These are phyloP conservation scores for Chytriomyces confervae DNA, from an alignment of 192 early-diverging fungal species.

Conservation along the genomic window DNA sequence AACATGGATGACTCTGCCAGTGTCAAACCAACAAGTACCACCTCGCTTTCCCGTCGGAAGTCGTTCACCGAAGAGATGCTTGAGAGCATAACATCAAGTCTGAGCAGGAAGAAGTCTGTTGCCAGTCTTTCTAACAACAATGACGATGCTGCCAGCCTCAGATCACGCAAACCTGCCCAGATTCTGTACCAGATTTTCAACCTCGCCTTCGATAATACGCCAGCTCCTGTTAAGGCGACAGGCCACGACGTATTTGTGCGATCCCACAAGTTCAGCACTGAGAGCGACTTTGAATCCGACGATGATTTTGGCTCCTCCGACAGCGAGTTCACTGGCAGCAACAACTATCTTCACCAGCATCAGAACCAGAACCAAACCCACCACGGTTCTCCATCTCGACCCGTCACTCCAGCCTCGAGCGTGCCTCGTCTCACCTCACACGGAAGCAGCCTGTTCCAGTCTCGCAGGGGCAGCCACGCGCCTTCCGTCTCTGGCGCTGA, in stretches of 20 bases:
- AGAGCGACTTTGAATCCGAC: conserved; percentile 1
- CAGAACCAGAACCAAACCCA: too few species aligned
- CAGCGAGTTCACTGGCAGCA: not conserved
- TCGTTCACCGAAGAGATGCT: not conserved
- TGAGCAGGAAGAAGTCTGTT: not conserved
- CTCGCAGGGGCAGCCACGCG: not conserved
- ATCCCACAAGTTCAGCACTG: conserved; percentile 1
- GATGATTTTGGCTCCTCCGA: not conserved
- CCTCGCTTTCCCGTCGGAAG: not conserved
- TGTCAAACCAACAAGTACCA: too few species aligned
- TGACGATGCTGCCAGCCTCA: too few species aligned
- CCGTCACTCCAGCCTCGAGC: not conserved
- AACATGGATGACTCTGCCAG: too few species aligned
- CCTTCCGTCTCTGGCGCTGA: not conserved
- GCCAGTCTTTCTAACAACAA: not conserved
- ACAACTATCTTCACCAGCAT: not conserved
- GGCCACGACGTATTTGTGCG: not conserved
- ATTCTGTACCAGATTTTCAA: not conserved
- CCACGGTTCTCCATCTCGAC: too few species aligned
- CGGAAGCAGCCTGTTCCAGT: not conserved
- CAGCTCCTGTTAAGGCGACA: not conserved
- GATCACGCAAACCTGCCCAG: not conserved
- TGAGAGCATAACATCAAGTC: not conserved
- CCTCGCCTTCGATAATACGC: not conserved
- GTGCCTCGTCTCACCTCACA: not conserved